These are phyloP conservation scores for Talaromyces ruber DNA, from an alignment of 495 filamentous ascomycete genomes.

Conservation along the genomic window DNA sequence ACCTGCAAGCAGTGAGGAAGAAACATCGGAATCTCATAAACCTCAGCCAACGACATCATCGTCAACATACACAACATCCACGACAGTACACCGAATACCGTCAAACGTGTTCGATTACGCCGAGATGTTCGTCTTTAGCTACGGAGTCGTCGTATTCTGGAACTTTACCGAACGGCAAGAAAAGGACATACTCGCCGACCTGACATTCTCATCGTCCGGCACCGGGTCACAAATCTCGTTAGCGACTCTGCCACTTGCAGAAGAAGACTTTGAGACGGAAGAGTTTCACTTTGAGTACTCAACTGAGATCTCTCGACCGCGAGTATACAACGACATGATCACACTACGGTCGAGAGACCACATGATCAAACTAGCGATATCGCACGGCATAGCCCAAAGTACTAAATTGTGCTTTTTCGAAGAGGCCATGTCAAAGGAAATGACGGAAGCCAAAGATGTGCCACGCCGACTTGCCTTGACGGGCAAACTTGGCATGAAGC, in stretches of 20 bases:
- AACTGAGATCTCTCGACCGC: conserved; percentile 68
- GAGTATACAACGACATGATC: conserved; percentile 99
- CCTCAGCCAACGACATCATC: conserved; percentile 9
- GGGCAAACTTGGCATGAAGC: conserved; percentile 82
- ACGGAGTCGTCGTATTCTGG: conserved; percentile 98
- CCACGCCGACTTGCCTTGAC: conserved; percentile 82
- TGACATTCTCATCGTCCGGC: conserved; percentile 73
- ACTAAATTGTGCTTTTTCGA: conserved; percentile 97
- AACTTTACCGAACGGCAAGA: conserved; percentile 94
- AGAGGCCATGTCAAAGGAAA: conserved; percentile 90
- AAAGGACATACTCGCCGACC: conserved; percentile 90
- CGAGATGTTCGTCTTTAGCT: conserved; percentile 97
- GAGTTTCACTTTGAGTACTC: conserved; percentile 99
- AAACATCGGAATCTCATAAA: not conserved
- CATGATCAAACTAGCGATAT: conserved; percentile 98
- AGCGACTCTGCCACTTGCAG: conserved; percentile 60
- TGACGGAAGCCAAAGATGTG: conserved; percentile 86
- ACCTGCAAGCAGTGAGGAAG: conserved; percentile 1
- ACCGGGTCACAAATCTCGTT: conserved; percentile 47
- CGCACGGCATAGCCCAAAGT: conserved; percentile 93
- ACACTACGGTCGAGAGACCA: conserved; percentile 90
- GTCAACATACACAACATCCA: conserved; percentile 20
- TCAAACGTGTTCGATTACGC: conserved; percentile 67
- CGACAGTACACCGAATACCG: conserved; percentile 30
- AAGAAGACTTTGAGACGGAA: conserved; percentile 92